Conservation (phyloP, 306 rosid genomes). For the Citrullus amarus region DNA sequence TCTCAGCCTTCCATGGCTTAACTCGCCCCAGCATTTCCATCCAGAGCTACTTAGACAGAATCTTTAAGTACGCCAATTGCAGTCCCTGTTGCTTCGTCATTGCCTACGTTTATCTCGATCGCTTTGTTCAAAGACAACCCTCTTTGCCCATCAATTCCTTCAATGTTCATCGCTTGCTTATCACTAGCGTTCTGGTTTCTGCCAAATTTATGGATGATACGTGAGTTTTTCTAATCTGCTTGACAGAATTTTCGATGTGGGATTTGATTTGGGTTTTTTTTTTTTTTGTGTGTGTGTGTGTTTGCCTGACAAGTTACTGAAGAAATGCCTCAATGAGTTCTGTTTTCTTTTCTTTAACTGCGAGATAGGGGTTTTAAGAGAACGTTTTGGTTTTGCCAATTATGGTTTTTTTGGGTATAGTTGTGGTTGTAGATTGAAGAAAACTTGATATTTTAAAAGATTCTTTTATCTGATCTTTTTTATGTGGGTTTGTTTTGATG, state of each 20-base stretch:
- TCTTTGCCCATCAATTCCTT: conserved; percentile 67
- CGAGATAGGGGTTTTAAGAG: neutral
- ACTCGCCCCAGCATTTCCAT: conserved; percentile 66
- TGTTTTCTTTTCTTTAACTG: neutral
- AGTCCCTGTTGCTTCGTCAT: conserved; percentile 81
- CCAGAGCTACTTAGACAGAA: conserved; percentile 70
- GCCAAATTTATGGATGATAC: conserved; percentile 97
- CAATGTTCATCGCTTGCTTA: conserved; percentile 79
- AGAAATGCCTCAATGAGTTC: neutral
- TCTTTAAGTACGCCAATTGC: conserved; percentile 90
- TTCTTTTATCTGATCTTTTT: neutral
- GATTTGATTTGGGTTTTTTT: neutral
- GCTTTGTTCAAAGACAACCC: conserved; percentile 73
- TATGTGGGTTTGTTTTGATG: neutral
- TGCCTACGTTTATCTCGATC: conserved; percentile 86
- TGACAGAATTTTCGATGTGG: neutral
- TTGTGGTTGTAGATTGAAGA: neutral
- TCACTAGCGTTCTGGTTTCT: conserved; percentile 86
- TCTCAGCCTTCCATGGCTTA: conserved; percentile 84
- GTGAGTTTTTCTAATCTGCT: conserved; percentile 29
- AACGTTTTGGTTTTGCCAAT: neutral
- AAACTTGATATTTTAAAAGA: neutral
- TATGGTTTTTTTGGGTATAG: neutral
- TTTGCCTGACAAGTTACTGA: neutral
- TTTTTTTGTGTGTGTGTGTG: no score